A percentile compares a stretch with the other conserved stretches of the same genome.
These are phyloP conservation scores for Oryza meridionalis DNA, from an alignment of 176 grass and related monocot species.

Conservation along the genomic window DNA sequence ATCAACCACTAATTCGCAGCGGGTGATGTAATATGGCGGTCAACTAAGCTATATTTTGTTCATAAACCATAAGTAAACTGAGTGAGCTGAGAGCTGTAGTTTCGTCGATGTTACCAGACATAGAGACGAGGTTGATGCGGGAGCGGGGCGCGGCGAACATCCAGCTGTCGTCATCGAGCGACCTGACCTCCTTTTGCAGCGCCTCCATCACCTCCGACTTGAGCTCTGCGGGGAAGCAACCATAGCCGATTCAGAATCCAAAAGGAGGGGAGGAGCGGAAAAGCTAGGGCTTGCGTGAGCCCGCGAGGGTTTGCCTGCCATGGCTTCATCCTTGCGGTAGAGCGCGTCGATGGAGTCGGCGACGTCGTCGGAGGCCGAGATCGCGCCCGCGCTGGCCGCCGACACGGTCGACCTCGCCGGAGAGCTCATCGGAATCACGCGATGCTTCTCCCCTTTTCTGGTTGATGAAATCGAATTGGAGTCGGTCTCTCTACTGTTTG, in stretches of 20 bases:
- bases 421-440: constrained; percentile 63
- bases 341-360: constrained; percentile 62
- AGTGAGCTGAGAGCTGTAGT: not conserved
- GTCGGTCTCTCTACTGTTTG: not conserved
- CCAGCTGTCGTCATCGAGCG: constrained; percentile 91
- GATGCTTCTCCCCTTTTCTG: not conserved
- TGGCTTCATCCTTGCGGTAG: constrained; percentile 78
- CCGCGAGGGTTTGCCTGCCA: constrained; percentile 46
- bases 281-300: constrained; percentile 25
- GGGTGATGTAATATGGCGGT: not conserved
- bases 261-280: too few species aligned
- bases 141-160: constrained; percentile 82
- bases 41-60: not conserved
- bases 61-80: not conserved
- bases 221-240: constrained; percentile 51
- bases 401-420: constrained; percentile 87
- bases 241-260: not conserved
- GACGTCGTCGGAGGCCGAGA: constrained; percentile 48
- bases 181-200: constrained; percentile 80
- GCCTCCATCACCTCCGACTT: constrained; percentile 79
- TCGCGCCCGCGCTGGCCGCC: constrained; percentile 65
- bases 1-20: not conserved
- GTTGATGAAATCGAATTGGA: not conserved
- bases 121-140: constrained; percentile 74
- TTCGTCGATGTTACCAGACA: constrained; percentile 55